These are phyloP conservation scores for Hansfordia pulvinata DNA, from an alignment of 2,329 filamentous ascomycete genomes.

Conservation along the genomic window DNA sequence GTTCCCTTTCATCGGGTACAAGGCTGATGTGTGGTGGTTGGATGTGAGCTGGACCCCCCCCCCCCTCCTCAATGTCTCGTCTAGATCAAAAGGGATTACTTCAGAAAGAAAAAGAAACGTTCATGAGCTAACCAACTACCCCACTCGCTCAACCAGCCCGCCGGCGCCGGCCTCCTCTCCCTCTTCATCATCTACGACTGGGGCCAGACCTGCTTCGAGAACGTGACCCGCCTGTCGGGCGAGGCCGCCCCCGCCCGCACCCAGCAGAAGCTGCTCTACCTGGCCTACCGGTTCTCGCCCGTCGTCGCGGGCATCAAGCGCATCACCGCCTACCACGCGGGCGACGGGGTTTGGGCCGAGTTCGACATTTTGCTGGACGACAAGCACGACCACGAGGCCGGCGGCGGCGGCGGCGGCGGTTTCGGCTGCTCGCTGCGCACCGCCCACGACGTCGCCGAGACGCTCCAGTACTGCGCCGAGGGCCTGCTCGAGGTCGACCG, in stretches of 20 bases:
- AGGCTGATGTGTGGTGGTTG: constrained; percentile 51
- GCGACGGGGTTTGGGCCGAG: constrained; percentile 50
- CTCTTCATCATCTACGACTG: constrained; percentile 59
- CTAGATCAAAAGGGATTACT: too few species aligned
- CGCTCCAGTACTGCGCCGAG: constrained; percentile 47
- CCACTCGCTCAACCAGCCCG: constrained; percentile 14
- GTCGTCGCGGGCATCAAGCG: constrained; percentile 39
- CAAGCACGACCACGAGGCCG: constrained; percentile 31
- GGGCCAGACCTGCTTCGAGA: constrained; percentile 46
- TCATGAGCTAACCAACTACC: constrained; percentile 1
- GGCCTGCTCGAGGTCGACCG: constrained; percentile 25
- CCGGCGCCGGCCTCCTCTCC: constrained; percentile 47
- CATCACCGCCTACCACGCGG: constrained; percentile 44
- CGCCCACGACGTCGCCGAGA: constrained; percentile 48
- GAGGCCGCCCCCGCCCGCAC: constrained; percentile 36
- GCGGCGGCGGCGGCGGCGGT: too few species aligned
- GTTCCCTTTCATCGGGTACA: constrained; percentile 47
- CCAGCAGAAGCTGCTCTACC: constrained; percentile 42
- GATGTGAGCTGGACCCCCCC: constrained; percentile 27
- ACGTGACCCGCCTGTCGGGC: constrained; percentile 45
- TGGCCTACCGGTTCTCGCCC: constrained; percentile 42
- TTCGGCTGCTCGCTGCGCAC: too few species aligned
- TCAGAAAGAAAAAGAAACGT: too few species aligned
- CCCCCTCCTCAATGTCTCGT: too few species aligned
- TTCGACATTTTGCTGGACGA: constrained; percentile 44